Conservation (phyloP, 1,139 yeast genomes). For the Casaregolazyma lundiana region DNA sequence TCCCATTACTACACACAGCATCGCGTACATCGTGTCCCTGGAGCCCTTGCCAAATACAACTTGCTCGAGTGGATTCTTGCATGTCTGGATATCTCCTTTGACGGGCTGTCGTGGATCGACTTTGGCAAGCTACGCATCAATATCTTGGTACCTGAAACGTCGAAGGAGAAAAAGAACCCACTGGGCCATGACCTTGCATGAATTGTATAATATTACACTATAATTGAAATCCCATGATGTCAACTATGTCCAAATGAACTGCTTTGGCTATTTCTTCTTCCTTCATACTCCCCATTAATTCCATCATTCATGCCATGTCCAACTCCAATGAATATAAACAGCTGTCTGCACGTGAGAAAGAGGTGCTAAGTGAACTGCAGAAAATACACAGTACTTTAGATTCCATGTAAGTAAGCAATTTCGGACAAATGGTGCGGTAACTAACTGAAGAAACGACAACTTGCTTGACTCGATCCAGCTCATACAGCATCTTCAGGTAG, state of each 20-base stretch:
- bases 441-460: conserved; percentile 14
- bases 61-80: conserved; percentile 78
- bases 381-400: conserved; percentile 20
- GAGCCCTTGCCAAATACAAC: conserved; percentile 78
- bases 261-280: too few relatives aligned
- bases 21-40: conserved; percentile 65
- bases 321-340: conserved; percentile 1
- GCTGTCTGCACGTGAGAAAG: conserved; percentile 15
- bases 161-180: not conserved
- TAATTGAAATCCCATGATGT: not conserved
- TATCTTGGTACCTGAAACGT: conserved; percentile 2
- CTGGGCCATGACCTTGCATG: not conserved
- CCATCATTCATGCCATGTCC: not conserved
- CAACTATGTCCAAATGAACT: not conserved
- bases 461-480: conserved; percentile 14
- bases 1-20: conserved; percentile 76
- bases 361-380: conserved; percentile 20
- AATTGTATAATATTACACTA: not conserved
- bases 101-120: conserved; percentile 24
- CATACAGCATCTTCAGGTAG: conserved; percentile 6
- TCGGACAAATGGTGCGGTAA: not conserved
- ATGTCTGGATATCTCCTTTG: conserved; percentile 66
- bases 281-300: too few relatives aligned
- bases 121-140: conserved; percentile 9
- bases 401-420: conserved; percentile 14